Evolutionary conservation across 1,284 basidiomycete species (phyloP), one percentile per base, ranked within the genome.

Genomic region (Cystobasidium slooffiae): DNA sequence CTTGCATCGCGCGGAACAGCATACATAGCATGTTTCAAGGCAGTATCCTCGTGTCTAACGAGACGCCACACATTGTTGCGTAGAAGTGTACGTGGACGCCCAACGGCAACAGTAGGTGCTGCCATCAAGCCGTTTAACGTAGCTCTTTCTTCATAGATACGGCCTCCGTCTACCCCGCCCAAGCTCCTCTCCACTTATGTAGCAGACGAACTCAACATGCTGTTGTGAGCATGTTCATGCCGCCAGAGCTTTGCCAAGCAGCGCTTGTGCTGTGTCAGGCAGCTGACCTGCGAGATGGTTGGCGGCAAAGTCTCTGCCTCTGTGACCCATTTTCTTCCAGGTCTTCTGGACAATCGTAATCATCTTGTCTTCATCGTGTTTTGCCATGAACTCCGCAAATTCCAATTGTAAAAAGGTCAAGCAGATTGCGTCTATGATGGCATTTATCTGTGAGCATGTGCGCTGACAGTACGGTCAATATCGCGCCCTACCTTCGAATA

Each of bases 271-370:
- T 18, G 61, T 66, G 7, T 31, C n/a, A n/a, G 72, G 53, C 37
- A 74, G 51, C 14, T 49, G 43, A 44, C 51, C 66, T 39, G 72
- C 72, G 7, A 74, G 72, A 18, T 61, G 69, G 24, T 74, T 37
- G 20, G 22, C 18, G 43, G 72, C 72, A 24, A 47, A 58, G 14
- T 44, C 43, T 56, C 58, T 44, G 31, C 72, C 72, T 51, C 56
- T 37, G 20, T 74, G 65, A 24, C 72, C 72, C 72, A 74, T 74
- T 49, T 74, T 74, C 44, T 53, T 62, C 72, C 72, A 74, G 0
- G 72, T 74, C 72, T 74, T 74, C 31, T 74, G 72, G 39, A 74
- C 72, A n/a, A 74, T 68, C 20, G 37, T n/a, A 16, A 74, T 56
- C 64, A 68, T 66, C 44, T 74, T 68, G 3, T 61, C 72, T 58